Percentiles rank a stretch among this genome's conserved stretches.
Evolutionary conservation across 2,329 filamentous ascomycete species (phyloP).

Genomic region (Elsinoe ampelina): DNA sequence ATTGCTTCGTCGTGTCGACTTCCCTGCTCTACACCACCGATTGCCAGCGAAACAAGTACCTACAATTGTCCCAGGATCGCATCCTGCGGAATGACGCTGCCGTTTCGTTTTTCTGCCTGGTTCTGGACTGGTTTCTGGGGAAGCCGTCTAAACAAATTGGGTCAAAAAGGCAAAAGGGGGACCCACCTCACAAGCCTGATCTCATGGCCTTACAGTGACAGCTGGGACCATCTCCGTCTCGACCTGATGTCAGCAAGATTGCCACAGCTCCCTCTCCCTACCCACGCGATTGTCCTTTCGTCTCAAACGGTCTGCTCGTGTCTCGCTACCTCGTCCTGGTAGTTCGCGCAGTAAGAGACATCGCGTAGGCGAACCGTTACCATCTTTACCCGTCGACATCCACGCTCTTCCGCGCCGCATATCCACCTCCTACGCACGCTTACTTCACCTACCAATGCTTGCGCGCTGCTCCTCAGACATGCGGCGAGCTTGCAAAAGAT

Average conservation of each 20-base stretch:
- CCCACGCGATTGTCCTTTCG: neutral
- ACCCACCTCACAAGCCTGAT: slow-evolving; percentile 1
- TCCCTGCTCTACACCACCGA: neutral
- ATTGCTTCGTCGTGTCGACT: neutral
- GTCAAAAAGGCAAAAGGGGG: neutral
- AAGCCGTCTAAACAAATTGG: slow-evolving; percentile 1
- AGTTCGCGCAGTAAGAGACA: neutral
- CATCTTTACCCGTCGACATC: neutral
- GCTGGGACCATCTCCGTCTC: neutral
- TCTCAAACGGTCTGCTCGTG: neutral
- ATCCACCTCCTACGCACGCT: neutral
- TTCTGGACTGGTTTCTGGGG: slow-evolving; percentile 6
- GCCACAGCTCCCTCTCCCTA: neutral
- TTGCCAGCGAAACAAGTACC: too few relatives aligned
- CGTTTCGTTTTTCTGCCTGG: neutral
- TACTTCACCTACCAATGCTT: neutral
- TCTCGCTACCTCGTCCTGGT: neutral
- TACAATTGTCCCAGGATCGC: neutral
- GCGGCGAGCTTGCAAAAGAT: neutral
- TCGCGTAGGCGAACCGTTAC: slow-evolving; percentile 6
- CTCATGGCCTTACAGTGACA: neutral
- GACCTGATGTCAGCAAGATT: neutral
- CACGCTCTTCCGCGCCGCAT: slow-evolving; percentile 9
- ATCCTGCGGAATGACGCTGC: slow-evolving; percentile 10
- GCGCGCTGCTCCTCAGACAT: slow-evolving; percentile 1